Evolutionary conservation across 2,329 filamentous ascomycete genomes (phyloP), one percentile per base, ranked within the genome.

Genomic region (Aplosporella prunicola): DNA sequence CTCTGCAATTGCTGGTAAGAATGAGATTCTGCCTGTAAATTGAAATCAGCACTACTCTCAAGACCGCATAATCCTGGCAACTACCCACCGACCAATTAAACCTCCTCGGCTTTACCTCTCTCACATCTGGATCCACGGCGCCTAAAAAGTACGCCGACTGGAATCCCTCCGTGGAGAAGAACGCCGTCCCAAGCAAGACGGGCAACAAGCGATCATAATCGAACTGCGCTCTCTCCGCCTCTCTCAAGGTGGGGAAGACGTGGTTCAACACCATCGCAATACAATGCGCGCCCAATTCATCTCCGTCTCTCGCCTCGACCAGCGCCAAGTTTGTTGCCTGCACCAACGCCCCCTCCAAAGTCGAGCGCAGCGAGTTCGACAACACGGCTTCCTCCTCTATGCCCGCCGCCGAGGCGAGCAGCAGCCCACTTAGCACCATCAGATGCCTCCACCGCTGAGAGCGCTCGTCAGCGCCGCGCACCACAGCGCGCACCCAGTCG

Each of bases 361-460:
- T 84, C 22, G 66, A 71, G 30, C 79, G 71, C 55, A 89, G 68
- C 34, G 69, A 60, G 20, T 67, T 61, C 5, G 79, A 74, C 30
- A 76, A 63, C 26, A 78, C 72, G 43, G 74, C 69, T 11, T 71
- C 58, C 47, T 58, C 52, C 45, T 61, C 56, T n/a, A n/a, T n/a
- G n/a, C n/a, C n/a, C 5, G 27, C 67, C 46, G 82, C 80, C 52
- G 88, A 80, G 7, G 84, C 86, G 53, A 89, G 72, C 41, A 94
- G 61, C 15, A 93, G 65, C 3, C 86, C 88, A 0, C 79, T 78
- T 7, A 94, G 71, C 5, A 88, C 72, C n/a, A 94, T 66, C 20
- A 87, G 61, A 57, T 94, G 87, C 57, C 86, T 80, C 86, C 86
- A 94, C 51, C 84, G 68, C 13, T 69, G 72, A 20, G 66, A 79